Base-by-base conservation (phyloP, 192 early-diverging fungal species). In the Coemansia sp. region DNA sequence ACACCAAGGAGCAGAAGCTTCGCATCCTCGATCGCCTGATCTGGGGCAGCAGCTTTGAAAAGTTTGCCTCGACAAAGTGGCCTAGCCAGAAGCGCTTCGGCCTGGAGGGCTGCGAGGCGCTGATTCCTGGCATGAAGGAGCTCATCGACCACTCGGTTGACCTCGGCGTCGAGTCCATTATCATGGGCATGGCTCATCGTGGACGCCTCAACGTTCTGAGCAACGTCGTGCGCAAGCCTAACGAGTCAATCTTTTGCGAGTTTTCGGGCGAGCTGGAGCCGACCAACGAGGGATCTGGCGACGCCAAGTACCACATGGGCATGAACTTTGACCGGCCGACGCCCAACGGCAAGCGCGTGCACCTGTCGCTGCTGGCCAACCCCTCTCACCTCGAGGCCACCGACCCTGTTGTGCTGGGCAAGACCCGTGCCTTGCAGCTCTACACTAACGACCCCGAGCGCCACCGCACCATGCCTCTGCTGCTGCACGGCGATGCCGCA, bases 161-260 rank as follows among this genome's bases (percentile, higher is more conserved):
- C 67, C 88, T 93, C 53, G 97, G 97, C 52, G 91, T 97, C 47
- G 95, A 96, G 81, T 94, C 93, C 58, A 91, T 97, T 68, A 89
- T 96, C 62, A 93, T 99, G 89, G 97, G 97, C 65, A 99, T 99
- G 97, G 94, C 97, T 40, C 97, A 99, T 87, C 93, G 97, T 84
- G 97, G 97, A 59, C 93, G 97, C 72, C 86, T 99, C 50, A 99
- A 99, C 77, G 96, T 99, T 60, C 88, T 99, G 40, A 93, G 94
- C 63, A 99, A 99, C 80, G 97, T 99, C n/a, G 94, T 99, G 69
- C 91, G 96, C 67, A 99, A 98, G 86, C 96, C 96, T 60, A 95
- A 96, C 82, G 94, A 96, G 80, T 97, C 95, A 19, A 98, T 99
- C 78, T 99, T 99, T 82, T 94, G 92, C 77, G 97, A 99, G 84